These are phyloP conservation scores for Fusarium succisae DNA, from an alignment of 2,329 filamentous ascomycete species.

Conservation along the genomic window DNA sequence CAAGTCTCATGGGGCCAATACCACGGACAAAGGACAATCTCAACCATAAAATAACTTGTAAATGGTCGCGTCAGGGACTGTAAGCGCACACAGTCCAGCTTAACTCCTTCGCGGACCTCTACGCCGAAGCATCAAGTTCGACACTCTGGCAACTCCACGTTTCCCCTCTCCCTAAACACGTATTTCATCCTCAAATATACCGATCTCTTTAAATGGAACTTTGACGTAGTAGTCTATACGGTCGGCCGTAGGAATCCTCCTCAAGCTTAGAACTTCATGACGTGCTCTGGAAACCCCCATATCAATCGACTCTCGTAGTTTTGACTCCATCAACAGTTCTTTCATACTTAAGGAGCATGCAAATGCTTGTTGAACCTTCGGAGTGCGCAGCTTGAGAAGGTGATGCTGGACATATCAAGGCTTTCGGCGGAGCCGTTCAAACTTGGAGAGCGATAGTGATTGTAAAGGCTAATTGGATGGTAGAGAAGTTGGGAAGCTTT, in stretches of 20 bases:
- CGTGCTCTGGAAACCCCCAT: constrained; percentile 38
- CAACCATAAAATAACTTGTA: no score
- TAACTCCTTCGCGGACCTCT: constrained; percentile 42
- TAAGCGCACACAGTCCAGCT: constrained; percentile 36
- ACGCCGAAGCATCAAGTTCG: constrained; percentile 44
- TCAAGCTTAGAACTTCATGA: constrained; percentile 43
- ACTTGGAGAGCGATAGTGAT: neutral
- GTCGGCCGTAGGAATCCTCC: neutral
- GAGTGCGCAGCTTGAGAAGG: neutral
- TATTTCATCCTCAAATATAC: constrained; percentile 36
- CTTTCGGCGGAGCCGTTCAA: constrained; percentile 13
- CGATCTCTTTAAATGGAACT: neutral
- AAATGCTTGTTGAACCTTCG: constrained; percentile 7
- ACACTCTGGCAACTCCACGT: constrained; percentile 12
- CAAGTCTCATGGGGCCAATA: constrained; percentile 12
- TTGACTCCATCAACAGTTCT: neutral
- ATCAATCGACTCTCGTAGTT: constrained; percentile 21
- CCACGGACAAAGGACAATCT: neutral
- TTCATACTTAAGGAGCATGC: neutral
- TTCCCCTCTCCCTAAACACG: constrained; percentile 38
- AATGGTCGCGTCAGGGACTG: no score
- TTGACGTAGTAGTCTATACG: no score
- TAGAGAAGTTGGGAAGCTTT: constrained; percentile 15
- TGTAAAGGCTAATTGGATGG: neutral
- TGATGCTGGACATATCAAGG: constrained; percentile 1